Conservation (phyloP, 2,329 filamentous ascomycete genomes). For the Curvularia hawaiiensis region DNA sequence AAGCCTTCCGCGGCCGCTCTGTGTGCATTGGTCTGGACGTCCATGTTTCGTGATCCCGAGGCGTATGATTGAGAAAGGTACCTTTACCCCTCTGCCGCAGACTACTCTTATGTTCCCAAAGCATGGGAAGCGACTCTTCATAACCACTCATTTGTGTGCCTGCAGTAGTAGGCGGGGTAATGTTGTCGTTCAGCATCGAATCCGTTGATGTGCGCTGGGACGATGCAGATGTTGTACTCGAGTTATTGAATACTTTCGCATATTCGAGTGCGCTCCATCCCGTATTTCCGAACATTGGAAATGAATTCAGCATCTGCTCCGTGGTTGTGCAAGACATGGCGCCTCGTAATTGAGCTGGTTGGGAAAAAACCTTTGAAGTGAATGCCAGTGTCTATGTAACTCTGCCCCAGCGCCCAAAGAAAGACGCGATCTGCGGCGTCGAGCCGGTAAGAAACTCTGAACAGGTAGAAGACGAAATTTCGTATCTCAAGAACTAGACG, state of each 20-base stretch:
- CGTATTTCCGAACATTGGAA: conserved; percentile 43
- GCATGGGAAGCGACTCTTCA: conserved; percentile 19
- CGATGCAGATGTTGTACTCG: conserved; percentile 24
- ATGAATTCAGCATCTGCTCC: conserved; percentile 28
- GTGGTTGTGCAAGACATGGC: conserved; percentile 26
- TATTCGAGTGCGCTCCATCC: conserved; percentile 43
- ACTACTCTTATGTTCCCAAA: conserved; percentile 29
- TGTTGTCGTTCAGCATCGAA: conserved; percentile 28
- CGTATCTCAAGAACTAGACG: conserved; percentile 19
- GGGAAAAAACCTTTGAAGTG: not conserved
- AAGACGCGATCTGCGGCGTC: conserved; percentile 23
- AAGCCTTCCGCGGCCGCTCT: conserved; percentile 22
- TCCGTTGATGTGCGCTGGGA: conserved; percentile 28
- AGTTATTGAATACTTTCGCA: conserved; percentile 25
- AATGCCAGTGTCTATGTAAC: not conserved
- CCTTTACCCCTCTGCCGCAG: conserved; percentile 34
- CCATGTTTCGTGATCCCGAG: conserved; percentile 35
- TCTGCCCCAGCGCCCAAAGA: not conserved
- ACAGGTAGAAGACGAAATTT: conserved; percentile 30
- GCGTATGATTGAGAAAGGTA: conserved; percentile 44
- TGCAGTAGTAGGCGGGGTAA: conserved; percentile 19
- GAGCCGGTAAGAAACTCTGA: conserved; percentile 27
- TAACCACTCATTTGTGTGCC: conserved; percentile 16
- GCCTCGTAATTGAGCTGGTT: not conserved
- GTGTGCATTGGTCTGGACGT: conserved; percentile 24